These are phyloP conservation scores for Penicillium argentinense DNA, from an alignment of 495 filamentous ascomycete genomes.

Conservation along the genomic window DNA sequence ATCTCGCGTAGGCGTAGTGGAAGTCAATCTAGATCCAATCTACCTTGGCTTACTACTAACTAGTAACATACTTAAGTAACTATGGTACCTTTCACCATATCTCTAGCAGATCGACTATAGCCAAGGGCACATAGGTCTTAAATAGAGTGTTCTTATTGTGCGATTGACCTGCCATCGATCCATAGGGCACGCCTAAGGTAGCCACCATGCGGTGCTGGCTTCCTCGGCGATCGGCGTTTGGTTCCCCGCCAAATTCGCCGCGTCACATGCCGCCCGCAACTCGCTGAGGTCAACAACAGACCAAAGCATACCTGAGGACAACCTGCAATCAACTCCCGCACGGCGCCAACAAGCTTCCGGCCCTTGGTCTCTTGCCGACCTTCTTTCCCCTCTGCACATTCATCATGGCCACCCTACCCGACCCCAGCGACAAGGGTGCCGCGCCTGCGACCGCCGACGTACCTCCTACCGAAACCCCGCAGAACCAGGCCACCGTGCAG, in stretches of 20 bases:
- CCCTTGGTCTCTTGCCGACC: too few species aligned
- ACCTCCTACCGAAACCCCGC: constrained; percentile 4
- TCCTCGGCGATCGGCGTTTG: constrained; percentile 29
- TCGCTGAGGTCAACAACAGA: too few species aligned
- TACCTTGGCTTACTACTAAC: background rate
- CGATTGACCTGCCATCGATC: background rate
- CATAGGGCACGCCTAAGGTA: too few species aligned
- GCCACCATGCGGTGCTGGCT: too few species aligned
- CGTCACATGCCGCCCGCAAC: constrained; percentile 23
- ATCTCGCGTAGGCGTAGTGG: too few species aligned
- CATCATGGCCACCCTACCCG: constrained; percentile 11
- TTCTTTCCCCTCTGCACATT: background rate
- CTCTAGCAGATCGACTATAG: too few species aligned
- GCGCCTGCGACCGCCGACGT: background rate
- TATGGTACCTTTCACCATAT: too few species aligned
- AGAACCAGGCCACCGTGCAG: constrained; percentile 7
- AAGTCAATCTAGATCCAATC: too few species aligned
- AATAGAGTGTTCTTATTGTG: too few species aligned
- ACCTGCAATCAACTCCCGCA: background rate
- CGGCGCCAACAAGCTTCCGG: too few species aligned
- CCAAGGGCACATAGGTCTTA: too few species aligned
- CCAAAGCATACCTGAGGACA: too few species aligned
- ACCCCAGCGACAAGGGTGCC: background rate
- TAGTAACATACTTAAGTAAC: background rate
- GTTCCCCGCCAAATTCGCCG: constrained; percentile 26